A percentile compares a stretch with the other conserved stretches of the same genome.
Conservation (phyloP, 2,329 filamentous ascomycete genomes). For the Verticillium tricorpus region DNA sequence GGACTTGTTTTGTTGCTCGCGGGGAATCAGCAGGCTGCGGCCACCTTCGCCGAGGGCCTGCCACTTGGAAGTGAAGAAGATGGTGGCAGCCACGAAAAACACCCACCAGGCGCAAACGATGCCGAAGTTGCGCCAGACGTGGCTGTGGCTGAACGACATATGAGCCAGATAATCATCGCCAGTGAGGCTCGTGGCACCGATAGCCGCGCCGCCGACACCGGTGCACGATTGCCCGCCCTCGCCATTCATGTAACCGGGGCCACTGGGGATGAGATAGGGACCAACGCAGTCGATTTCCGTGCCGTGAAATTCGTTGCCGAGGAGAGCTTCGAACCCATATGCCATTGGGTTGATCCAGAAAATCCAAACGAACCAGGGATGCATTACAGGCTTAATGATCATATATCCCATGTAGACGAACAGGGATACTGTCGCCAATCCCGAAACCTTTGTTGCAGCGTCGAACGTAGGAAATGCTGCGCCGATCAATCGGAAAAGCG, state of each 20-base stretch:
- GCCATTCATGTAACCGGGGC: not conserved
- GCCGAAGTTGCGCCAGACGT: slow-evolving; percentile 16
- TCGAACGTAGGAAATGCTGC: slow-evolving; percentile 62
- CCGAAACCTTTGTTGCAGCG: slow-evolving; percentile 48
- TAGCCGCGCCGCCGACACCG: not conserved
- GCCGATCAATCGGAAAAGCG: slow-evolving; percentile 70
- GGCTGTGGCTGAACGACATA: slow-evolving; percentile 7
- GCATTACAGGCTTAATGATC: slow-evolving; percentile 51
- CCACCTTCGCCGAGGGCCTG: not conserved
- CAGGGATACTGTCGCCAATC: slow-evolving; percentile 53
- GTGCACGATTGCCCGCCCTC: not conserved
- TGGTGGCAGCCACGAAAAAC: slow-evolving; percentile 5
- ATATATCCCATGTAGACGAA: slow-evolving; percentile 53
- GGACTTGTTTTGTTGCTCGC: not conserved
- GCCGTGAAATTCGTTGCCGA: slow-evolving; percentile 63
- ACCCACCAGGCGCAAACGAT: slow-evolving; percentile 12
- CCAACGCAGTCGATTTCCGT: slow-evolving; percentile 48
- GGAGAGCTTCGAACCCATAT: slow-evolving; percentile 68
- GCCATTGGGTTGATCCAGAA: slow-evolving; percentile 68
- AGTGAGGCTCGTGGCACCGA: slow-evolving; percentile 19
- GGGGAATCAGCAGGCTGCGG: not conserved
- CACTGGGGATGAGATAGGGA: slow-evolving; percentile 4
- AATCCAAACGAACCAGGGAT: slow-evolving; percentile 72
- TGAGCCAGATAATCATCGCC: slow-evolving; percentile 4
- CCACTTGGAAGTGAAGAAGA: slow-evolving; percentile 1